These are phyloP conservation scores for Phaeosphaeriaceae sp. DNA, from an alignment of 2,329 filamentous ascomycete genomes.

Conservation along the genomic window DNA sequence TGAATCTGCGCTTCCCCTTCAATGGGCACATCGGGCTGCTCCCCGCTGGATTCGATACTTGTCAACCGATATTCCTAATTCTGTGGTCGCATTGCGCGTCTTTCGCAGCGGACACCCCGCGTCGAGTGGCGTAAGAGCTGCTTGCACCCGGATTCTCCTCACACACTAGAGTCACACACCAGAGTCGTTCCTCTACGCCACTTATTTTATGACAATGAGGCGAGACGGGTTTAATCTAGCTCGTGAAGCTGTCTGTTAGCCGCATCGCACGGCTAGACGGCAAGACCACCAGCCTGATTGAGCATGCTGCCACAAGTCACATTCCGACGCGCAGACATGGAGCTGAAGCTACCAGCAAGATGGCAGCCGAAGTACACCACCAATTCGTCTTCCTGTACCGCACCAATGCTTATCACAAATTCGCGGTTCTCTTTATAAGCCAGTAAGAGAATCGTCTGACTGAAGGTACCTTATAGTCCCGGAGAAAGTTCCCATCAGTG, in stretches of 20 bases:
- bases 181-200: background rate
- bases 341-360: background rate
- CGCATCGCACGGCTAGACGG: too few species aligned
- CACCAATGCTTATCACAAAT: background rate
- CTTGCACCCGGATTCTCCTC: too few species aligned
- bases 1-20: background rate
- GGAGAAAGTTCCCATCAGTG: background rate
- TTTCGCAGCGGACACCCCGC: background rate
- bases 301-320: too few species aligned
- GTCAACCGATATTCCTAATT: background rate
- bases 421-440: background rate
- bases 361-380: background rate
- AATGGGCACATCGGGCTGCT: background rate
- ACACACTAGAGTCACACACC: too few species aligned
- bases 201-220: background rate
- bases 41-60: background rate
- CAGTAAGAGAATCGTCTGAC: background rate
- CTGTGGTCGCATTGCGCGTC: background rate
- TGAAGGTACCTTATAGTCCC: slow-evolving; percentile 1
- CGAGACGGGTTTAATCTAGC: background rate
- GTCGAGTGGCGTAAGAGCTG: background rate
- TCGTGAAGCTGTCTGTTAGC: too few species aligned
- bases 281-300: too few species aligned
- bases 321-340: too few species aligned
- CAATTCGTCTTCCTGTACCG: background rate